phyloP scores from a whole-genome alignment of 2,329 filamentous ascomycete genomes.

The Aspergillus proliferans region DNA sequence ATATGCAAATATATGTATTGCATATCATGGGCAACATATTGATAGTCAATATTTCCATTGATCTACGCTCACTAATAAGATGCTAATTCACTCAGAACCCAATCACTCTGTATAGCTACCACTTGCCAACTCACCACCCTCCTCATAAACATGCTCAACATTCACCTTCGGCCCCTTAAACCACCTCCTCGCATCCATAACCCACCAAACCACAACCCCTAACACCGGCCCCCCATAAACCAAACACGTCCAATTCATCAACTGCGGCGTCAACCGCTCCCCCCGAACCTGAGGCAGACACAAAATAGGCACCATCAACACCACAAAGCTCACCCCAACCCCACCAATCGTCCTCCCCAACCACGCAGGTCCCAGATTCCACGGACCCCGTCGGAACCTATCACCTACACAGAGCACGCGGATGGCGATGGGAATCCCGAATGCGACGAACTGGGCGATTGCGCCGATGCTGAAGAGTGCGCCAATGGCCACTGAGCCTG shows the following conservation, averaged over 20 bases:
- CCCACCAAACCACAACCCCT: constrained; percentile 55
- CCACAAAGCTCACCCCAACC: constrained; percentile 53
- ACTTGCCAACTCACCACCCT: constrained; percentile 5
- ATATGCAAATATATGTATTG: background rate
- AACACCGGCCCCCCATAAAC: constrained; percentile 62
- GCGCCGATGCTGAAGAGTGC: constrained; percentile 66
- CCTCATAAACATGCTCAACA: constrained; percentile 46
- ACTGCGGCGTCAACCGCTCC: constrained; percentile 42
- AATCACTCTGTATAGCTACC: constrained; percentile 3
- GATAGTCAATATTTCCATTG: background rate
- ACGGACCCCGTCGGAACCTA: constrained; percentile 60
- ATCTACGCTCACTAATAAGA: background rate
- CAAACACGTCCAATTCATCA: constrained; percentile 65
- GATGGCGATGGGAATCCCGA: constrained; percentile 40
- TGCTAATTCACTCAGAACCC: background rate
- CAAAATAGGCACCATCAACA: constrained; percentile 62
- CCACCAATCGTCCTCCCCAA: constrained; percentile 53
- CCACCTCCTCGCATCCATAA: constrained; percentile 59
- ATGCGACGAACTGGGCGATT: constrained; percentile 58
- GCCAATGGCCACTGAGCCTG: constrained; percentile 56
- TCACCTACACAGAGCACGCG: constrained; percentile 50
- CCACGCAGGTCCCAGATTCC: constrained; percentile 53
- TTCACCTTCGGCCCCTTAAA: constrained; percentile 67
- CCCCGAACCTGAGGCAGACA: constrained; percentile 58
- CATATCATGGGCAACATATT: background rate